Evolutionary conservation across 116 monocot genomes (phyloP).

Genomic region (Iris pallida): DNA sequence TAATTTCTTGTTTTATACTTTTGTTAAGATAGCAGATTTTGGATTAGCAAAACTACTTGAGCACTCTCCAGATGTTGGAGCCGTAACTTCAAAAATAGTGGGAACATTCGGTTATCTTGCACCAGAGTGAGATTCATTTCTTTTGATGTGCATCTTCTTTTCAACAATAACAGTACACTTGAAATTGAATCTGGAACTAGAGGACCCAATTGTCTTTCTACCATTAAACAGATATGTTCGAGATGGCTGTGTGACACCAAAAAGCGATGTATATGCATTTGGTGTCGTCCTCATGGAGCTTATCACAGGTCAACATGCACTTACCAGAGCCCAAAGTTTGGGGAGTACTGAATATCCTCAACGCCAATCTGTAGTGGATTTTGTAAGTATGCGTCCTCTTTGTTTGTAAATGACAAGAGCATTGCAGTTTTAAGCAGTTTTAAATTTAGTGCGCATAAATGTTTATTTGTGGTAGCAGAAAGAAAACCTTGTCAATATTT

Average conservation of each 20-base stretch:
- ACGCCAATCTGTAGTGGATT: slow-evolving; percentile 10
- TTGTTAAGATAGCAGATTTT: slow-evolving; percentile 25
- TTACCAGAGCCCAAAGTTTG: background rate
- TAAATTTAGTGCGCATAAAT: too few species aligned
- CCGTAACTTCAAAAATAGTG: slow-evolving; percentile 18
- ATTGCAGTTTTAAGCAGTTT: too few species aligned
- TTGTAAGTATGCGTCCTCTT: slow-evolving; percentile 3
- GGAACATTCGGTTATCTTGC: slow-evolving; percentile 30
- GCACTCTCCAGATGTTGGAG: slow-evolving; percentile 17
- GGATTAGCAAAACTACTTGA: slow-evolving; percentile 26
- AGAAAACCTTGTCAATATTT: too few species aligned
- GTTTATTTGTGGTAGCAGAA: too few species aligned
- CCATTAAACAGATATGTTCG: slow-evolving; percentile 13
- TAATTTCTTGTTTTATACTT: background rate
- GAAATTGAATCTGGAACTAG: background rate
- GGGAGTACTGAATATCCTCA: background rate
- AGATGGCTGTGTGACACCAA: slow-evolving; percentile 24
- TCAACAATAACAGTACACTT: background rate
- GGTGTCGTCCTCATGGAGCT: slow-evolving; percentile 28
- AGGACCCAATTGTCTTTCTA: slow-evolving; percentile 2
- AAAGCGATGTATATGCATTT: slow-evolving; percentile 27
- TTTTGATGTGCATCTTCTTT: background rate
- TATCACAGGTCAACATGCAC: slow-evolving; percentile 23
- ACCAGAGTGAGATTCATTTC: slow-evolving; percentile 17
- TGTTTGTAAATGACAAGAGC: background rate